Percentiles rank a stretch among this genome's conserved stretches.
Evolutionary conservation across 257 asterid genomes (phyloP).

Genomic region (Solanum paucissectum): DNA sequence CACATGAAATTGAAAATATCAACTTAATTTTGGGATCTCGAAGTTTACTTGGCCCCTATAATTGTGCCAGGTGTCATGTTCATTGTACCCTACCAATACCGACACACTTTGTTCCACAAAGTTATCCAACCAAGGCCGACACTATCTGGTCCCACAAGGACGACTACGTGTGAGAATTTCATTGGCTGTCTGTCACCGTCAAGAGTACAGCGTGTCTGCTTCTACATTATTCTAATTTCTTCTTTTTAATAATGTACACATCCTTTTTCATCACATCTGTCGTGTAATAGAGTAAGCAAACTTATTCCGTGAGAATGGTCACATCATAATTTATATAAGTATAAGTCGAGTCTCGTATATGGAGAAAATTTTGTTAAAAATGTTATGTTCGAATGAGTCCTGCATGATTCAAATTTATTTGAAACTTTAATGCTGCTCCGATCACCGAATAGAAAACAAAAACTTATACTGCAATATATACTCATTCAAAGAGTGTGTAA

Average conservation of each 20-base stretch:
- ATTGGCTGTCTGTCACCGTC: not conserved
- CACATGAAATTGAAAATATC: not conserved
- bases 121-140: slow-evolving; percentile 48
- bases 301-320: not conserved
- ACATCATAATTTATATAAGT: not conserved
- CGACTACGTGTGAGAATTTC: slow-evolving; percentile 1
- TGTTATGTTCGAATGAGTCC: accelerated
- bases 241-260: not conserved
- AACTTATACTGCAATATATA: too few relatives aligned
- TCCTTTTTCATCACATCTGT: not conserved
- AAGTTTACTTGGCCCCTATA: not conserved
- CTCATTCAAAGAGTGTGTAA: not conserved
- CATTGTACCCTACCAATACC: slow-evolving; percentile 4
- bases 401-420: too few relatives aligned
- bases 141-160: slow-evolving; percentile 14
- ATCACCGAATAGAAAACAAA: too few relatives aligned
- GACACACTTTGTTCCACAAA: not conserved
- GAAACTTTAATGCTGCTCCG: accelerated
- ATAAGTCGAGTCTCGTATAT: too few relatives aligned
- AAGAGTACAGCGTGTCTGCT: slow-evolving; percentile 2
- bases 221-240: not conserved
- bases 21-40: slow-evolving; percentile 24
- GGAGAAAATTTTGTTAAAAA: too few relatives aligned
- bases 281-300: not conserved
- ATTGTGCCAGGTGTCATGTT: slow-evolving; percentile 19